These are phyloP conservation scores for Nematocida sp. DNA, from an alignment of 371 early-diverging fungal species.

Conservation along the genomic window DNA sequence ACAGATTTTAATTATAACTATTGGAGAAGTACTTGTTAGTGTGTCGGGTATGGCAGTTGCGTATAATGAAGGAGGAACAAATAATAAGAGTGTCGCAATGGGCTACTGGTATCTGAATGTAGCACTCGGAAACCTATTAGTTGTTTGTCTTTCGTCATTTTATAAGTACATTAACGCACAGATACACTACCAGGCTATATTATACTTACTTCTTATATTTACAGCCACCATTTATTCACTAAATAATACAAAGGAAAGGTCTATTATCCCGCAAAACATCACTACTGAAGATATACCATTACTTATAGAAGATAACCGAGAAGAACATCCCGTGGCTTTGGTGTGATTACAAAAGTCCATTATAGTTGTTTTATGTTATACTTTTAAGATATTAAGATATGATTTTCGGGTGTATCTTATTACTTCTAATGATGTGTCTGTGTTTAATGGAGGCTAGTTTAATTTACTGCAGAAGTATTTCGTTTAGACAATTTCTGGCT, in stretches of 20 bases:
- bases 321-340: too few relatives aligned
- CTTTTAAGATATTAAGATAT: too few relatives aligned
- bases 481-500: too few relatives aligned
- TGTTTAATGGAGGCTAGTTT: too few relatives aligned
- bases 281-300: too few relatives aligned
- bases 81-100: slow-evolving; percentile 61
- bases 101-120: slow-evolving; percentile 69
- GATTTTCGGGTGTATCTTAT: too few relatives aligned
- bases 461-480: too few relatives aligned
- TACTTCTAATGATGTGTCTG: too few relatives aligned
- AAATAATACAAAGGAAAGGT: neutral
- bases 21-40: slow-evolving; percentile 73
- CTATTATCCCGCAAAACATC: too few relatives aligned
- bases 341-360: too few relatives aligned
- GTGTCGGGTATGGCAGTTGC: slow-evolving; percentile 74
- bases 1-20: slow-evolving; percentile 73
- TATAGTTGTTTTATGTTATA: too few relatives aligned
- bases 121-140: slow-evolving; percentile 70
- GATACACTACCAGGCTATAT: neutral
- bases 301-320: too few relatives aligned
- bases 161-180: slow-evolving; percentile 15
- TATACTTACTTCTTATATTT: slow-evolving; percentile 6
- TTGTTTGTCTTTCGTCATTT: slow-evolving; percentile 58
- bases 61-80: slow-evolving; percentile 69
- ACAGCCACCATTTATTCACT: neutral